Conservation (phyloP, 495 filamentous ascomycete species). For the Podospora bellae-mahoneyi region DNA sequence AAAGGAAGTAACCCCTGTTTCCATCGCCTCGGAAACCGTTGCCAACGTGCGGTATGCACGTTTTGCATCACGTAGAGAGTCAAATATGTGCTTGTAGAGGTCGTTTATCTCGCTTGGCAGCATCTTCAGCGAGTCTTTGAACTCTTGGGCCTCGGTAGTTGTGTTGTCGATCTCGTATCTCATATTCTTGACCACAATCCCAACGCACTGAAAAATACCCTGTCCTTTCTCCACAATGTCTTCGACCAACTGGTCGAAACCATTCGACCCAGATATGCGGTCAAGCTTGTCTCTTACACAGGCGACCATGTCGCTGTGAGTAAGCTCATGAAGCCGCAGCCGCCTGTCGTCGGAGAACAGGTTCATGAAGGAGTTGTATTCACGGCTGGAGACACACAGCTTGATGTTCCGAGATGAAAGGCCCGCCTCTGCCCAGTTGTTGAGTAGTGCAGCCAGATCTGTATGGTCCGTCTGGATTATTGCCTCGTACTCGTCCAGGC, state of each 20-base stretch:
- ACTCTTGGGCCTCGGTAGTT: background rate
- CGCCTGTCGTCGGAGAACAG: background rate
- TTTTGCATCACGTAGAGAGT: background rate
- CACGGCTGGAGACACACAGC: background rate
- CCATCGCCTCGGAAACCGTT: background rate
- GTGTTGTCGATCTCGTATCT: background rate
- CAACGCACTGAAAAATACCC: background rate
- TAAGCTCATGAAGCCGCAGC: background rate
- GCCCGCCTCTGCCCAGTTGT: background rate
- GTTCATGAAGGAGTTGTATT: background rate
- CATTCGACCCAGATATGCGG: background rate
- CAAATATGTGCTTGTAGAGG: background rate
- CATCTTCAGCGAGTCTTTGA: background rate
- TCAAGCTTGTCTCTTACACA: background rate
- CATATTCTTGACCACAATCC: background rate
- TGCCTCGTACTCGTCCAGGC: background rate
- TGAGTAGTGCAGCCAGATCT: background rate
- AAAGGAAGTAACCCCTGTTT: background rate
- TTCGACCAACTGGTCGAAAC: background rate
- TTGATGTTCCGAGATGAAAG: background rate
- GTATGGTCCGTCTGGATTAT: background rate
- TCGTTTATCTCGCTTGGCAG: constrained; percentile 1
- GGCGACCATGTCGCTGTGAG: background rate
- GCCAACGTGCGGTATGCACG: background rate
- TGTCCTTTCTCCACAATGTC: background rate